phyloP scores from a whole-genome alignment of 2,329 filamentous ascomycete species.

The Xylariaceae sp. region DNA sequence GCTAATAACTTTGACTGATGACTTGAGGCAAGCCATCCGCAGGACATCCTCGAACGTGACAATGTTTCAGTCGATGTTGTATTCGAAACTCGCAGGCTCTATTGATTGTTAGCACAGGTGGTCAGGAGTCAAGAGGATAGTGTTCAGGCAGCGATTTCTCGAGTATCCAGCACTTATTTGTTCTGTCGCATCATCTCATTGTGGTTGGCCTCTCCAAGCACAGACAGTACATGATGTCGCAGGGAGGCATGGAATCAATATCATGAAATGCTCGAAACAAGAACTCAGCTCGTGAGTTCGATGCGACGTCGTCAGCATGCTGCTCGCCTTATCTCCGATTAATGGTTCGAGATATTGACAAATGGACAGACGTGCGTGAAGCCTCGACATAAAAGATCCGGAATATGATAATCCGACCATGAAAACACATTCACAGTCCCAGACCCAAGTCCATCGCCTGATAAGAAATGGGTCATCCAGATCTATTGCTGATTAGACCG shows the following conservation, averaged over 20 bases:
- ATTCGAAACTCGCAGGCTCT: neutral
- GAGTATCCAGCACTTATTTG: neutral
- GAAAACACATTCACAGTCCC: no score
- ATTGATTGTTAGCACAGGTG: neutral
- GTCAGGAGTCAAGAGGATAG: neutral
- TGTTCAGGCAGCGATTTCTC: neutral
- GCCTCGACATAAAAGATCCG: neutral
- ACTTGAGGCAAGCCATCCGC: neutral
- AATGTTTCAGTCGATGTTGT: neutral
- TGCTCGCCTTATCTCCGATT: neutral
- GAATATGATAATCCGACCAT: no score
- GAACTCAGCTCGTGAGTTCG: neutral
- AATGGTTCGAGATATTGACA: neutral
- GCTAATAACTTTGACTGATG: neutral
- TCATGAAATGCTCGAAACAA: no score
- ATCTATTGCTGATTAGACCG: neutral
- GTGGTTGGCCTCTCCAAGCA: neutral
- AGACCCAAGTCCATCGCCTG: no score
- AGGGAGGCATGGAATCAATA: no score
- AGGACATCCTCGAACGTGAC: neutral
- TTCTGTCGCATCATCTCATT: neutral
- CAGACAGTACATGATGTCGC: no score
- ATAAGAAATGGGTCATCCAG: no score
- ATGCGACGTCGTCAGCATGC: neutral
- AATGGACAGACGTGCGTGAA: neutral